These are phyloP conservation scores for Carex littledalei DNA, from an alignment of 176 grass and related monocot genomes.

Conservation along the genomic window DNA sequence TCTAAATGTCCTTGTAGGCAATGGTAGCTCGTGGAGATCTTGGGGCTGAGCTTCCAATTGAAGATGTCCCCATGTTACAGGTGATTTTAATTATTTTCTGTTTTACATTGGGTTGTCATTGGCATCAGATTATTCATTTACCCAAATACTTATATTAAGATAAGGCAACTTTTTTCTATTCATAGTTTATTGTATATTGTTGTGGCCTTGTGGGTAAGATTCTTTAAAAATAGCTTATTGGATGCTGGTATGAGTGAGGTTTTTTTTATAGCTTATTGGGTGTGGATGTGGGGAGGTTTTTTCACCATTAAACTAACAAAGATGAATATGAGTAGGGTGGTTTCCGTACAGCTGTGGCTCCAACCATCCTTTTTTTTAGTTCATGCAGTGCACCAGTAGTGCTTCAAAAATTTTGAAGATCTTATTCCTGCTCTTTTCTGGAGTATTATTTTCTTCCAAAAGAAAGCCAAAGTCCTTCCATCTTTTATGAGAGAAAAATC, in stretches of 20 bases:
- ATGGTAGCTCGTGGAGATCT: conserved; percentile 98
- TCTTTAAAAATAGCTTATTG: neutral
- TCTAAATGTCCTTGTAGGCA: conserved; percentile 57
- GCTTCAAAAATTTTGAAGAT: neutral
- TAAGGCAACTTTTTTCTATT: neutral
- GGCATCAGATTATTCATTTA: neutral
- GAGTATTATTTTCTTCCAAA: neutral
- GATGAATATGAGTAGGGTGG: neutral
- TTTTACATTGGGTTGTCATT: neutral
- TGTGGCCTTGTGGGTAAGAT: neutral
- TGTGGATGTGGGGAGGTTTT: neutral
- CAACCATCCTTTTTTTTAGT: neutral
- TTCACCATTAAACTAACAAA: neutral
- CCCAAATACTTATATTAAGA: neutral
- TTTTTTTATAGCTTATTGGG: neutral
- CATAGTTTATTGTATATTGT: neutral
- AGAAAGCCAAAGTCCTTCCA: neutral
- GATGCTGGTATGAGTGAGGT: neutral
- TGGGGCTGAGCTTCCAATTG: conserved; percentile 97
- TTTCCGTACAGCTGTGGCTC: neutral
- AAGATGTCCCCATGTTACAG: conserved; percentile 95
- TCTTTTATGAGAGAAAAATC: neutral
- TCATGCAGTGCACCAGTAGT: neutral
- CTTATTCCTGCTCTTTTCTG: neutral
- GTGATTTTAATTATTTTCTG: conserved; percentile 25